Percentiles rank a stretch among this genome's conserved stretches.
These are phyloP conservation scores for Oropetium thomaeum DNA, from an alignment of 176 grass and related monocot genomes.

Conservation along the genomic window DNA sequence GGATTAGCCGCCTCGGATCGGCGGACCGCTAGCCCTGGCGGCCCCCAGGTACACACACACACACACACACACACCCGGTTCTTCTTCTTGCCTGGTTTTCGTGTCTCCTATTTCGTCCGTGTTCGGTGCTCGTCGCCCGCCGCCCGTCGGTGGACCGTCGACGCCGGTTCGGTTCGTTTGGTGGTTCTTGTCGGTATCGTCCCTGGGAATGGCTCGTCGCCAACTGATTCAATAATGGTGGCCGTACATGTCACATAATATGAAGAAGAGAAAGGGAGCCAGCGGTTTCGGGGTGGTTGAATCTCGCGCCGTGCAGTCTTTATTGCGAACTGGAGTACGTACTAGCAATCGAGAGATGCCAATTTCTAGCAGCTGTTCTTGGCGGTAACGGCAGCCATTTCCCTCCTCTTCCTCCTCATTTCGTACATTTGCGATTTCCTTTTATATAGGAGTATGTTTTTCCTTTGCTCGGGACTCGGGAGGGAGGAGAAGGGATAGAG, in stretches of 20 bases:
- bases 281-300: not conserved
- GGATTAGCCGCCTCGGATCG: constrained; percentile 24
- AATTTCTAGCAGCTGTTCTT: not conserved
- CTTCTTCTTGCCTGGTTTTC: not conserved
- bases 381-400: not conserved
- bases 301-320: not conserved
- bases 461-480: not conserved
- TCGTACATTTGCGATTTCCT: not conserved
- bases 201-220: not conserved
- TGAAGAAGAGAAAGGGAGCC: not conserved
- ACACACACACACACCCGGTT: too few species aligned
- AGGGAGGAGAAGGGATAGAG: not conserved
- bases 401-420: not conserved
- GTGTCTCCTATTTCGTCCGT: too few species aligned
- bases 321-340: not conserved
- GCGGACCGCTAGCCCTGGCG: not conserved
- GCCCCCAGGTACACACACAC: constrained; percentile 7
- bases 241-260: constrained; percentile 5
- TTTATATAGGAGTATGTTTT: not conserved
- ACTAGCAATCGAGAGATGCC: not conserved
- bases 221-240: not conserved
- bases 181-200: not conserved
- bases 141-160: not conserved
- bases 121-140: not conserved
- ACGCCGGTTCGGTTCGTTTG: not conserved